Conservation (phyloP, 805 yeast species). For the Wickerhamomyces bisporus region DNA sequence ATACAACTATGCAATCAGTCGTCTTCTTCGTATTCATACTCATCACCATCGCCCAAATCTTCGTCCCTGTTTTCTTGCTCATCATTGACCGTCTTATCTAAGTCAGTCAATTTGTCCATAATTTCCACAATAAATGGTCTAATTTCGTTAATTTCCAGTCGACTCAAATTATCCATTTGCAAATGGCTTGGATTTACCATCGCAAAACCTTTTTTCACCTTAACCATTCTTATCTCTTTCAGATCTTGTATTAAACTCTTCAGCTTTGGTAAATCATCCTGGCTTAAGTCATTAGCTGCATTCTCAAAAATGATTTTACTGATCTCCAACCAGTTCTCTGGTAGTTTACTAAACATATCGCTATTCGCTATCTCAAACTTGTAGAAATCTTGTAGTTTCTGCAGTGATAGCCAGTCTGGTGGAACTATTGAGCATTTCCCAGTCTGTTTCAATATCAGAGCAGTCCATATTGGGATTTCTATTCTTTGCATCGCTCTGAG, state of each 20-base stretch:
- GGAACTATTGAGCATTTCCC: constrained; percentile 80
- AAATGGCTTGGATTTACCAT: constrained; percentile 79
- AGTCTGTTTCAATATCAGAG: constrained; percentile 76
- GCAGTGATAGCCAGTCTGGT: constrained; percentile 74
- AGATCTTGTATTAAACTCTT: constrained; percentile 74
- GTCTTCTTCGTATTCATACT: neutral
- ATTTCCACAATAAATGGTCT: constrained; percentile 76
- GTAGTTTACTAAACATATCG: constrained; percentile 61
- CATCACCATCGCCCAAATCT: constrained; percentile 2
- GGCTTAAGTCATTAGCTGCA: constrained; percentile 70
- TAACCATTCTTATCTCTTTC: constrained; percentile 75
- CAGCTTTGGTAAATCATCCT: constrained; percentile 65
- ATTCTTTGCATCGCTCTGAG: constrained; percentile 64
- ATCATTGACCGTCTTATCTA: constrained; percentile 35
- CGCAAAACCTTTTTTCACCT: constrained; percentile 73
- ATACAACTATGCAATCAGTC: too few species aligned
- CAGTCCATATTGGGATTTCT: constrained; percentile 83
- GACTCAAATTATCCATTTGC: constrained; percentile 74
- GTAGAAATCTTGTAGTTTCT: constrained; percentile 48
- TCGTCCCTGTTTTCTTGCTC: constrained; percentile 6
- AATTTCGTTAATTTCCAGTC: constrained; percentile 82
- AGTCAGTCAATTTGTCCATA: constrained; percentile 69
- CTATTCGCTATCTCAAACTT: constrained; percentile 60
- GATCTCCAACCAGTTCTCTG: constrained; percentile 86
- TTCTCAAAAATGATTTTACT: constrained; percentile 59